Conservation (phyloP, 805 yeast genomes). For the Metschnikowia lunata region DNA sequence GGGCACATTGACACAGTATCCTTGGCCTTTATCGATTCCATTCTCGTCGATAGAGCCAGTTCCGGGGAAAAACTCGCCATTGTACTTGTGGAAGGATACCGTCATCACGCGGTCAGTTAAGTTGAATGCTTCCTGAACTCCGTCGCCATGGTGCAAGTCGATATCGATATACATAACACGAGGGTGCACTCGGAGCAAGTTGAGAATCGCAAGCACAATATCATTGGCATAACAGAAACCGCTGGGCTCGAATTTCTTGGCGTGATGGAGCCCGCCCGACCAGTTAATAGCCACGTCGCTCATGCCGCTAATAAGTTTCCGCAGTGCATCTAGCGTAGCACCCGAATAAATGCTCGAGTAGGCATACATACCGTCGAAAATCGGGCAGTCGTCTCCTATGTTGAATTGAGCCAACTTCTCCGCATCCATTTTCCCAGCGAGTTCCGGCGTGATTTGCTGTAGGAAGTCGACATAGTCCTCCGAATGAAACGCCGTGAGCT, state of each 20-base stretch:
- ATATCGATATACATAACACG: slow-evolving; percentile 91
- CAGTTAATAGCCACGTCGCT: slow-evolving; percentile 94
- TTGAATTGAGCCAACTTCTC: slow-evolving; percentile 65
- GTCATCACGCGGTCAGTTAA: slow-evolving; percentile 96
- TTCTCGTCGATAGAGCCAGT: slow-evolving; percentile 89
- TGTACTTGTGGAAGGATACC: slow-evolving; percentile 88
- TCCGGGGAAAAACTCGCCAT: slow-evolving; percentile 95
- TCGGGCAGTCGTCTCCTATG: slow-evolving; percentile 92
- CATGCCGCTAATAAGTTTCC: slow-evolving; percentile 77
- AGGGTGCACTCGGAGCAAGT: slow-evolving; percentile 82
- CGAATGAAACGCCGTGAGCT: slow-evolving; percentile 76
- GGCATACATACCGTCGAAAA: slow-evolving; percentile 91
- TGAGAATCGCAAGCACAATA: slow-evolving; percentile 83
- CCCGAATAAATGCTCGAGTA: slow-evolving; percentile 88
- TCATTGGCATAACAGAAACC: slow-evolving; percentile 96
- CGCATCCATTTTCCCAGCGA: slow-evolving; percentile 52
- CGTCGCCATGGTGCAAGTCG: slow-evolving; percentile 96
- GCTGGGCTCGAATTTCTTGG: slow-evolving; percentile 88
- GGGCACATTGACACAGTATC: slow-evolving; percentile 88
- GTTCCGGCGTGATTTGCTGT: slow-evolving; percentile 72
- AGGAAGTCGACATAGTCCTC: slow-evolving; percentile 81
- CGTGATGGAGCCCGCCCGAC: slow-evolving; percentile 97
- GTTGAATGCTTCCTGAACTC: slow-evolving; percentile 96
- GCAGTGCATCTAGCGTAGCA: slow-evolving; percentile 89
- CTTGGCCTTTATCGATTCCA: slow-evolving; percentile 85